phyloP scores from a whole-genome alignment of 495 filamentous ascomycete genomes.

The Hyaloscypha bicolor region DNA sequence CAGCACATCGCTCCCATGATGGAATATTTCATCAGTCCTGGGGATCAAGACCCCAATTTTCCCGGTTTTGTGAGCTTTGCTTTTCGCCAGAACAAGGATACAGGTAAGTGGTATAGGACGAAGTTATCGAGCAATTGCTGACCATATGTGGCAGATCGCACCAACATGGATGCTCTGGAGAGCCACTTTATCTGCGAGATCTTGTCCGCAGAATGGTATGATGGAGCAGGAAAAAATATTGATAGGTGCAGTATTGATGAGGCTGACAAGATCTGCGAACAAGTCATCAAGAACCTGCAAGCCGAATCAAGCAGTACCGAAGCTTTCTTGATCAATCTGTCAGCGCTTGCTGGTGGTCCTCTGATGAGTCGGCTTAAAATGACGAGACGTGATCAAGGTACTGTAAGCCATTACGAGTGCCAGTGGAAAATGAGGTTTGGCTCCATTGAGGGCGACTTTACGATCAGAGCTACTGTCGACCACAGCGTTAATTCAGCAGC shows the following conservation, averaged over 20 bases:
- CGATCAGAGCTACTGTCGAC: slow-evolving; percentile 50
- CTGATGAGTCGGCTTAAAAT: slow-evolving; percentile 45
- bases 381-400: slow-evolving; percentile 39
- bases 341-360: slow-evolving; percentile 50
- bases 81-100: slow-evolving; percentile 28
- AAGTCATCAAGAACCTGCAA: slow-evolving; percentile 48
- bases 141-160: slow-evolving; percentile 36
- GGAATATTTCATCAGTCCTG: slow-evolving; percentile 28
- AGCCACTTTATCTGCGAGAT: slow-evolving; percentile 46
- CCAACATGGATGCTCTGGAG: slow-evolving; percentile 50
- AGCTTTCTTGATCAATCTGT: slow-evolving; percentile 55
- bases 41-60: slow-evolving; percentile 21
- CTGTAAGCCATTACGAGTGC: slow-evolving; percentile 44
- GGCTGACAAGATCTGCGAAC: slow-evolving; percentile 45
- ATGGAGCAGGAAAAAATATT: slow-evolving; percentile 37
- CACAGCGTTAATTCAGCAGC: slow-evolving; percentile 38
- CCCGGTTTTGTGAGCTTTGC: slow-evolving; percentile 27
- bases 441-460: slow-evolving; percentile 43
- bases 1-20: slow-evolving; percentile 25
- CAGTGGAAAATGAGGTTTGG: slow-evolving; percentile 51
- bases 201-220: slow-evolving; percentile 46
- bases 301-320: slow-evolving; percentile 44
- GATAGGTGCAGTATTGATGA: slow-evolving; percentile 48
- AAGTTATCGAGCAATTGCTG: not conserved
- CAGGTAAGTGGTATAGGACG: not conserved